These are phyloP conservation scores for Podospora tetraspora DNA, from an alignment of 495 filamentous ascomycete species.

Conservation along the genomic window DNA sequence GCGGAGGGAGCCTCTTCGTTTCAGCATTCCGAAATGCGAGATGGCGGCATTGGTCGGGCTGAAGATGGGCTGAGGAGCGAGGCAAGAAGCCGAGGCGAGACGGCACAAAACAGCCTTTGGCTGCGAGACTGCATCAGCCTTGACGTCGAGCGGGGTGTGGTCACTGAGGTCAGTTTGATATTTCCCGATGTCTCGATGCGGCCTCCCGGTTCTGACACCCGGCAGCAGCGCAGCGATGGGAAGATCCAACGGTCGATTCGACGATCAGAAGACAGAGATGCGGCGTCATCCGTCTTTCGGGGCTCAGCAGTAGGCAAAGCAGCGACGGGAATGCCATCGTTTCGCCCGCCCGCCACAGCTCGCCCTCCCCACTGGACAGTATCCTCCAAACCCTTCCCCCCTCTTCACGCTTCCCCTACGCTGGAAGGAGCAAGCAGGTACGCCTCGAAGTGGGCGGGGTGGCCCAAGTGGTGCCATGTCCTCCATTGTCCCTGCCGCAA, in stretches of 20 bases:
- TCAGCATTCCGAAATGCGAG: background rate
- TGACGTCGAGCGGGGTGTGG: background rate
- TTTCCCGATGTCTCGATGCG: background rate
- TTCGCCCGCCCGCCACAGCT: background rate
- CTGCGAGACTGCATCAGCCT: background rate
- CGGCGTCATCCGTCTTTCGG: background rate
- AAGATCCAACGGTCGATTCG: background rate
- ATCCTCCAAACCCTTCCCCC: background rate
- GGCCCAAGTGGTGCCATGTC: background rate
- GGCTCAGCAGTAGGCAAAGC: background rate
- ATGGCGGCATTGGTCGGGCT: background rate
- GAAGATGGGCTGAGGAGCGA: background rate
- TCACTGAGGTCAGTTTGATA: background rate
- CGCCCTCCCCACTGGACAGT: background rate
- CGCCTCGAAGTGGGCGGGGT: background rate
- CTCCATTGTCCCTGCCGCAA: background rate
- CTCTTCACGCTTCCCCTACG: background rate
- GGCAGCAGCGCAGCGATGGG: background rate
- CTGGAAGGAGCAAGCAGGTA: background rate
- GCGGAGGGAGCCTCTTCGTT: background rate
- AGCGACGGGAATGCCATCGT: background rate
- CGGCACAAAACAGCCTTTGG: background rate
- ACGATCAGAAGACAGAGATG: background rate
- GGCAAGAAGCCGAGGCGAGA: background rate
- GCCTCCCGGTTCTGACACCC: background rate